Evolutionary conservation across 208 protist species (phyloP).

Genomic region (Acanthamoeba quina): DNA sequence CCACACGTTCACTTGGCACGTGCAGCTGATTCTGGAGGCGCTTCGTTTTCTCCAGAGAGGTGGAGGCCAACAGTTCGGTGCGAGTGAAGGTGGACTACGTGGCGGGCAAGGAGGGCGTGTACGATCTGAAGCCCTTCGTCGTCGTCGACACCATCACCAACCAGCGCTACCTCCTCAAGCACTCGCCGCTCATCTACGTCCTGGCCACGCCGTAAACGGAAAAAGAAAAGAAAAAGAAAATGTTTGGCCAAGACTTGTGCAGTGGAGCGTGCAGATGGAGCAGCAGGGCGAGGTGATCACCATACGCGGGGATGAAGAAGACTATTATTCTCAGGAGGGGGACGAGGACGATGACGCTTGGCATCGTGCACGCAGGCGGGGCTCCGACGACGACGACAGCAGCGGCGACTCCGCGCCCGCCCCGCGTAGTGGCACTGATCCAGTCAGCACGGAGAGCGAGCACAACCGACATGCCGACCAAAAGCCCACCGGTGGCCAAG

Average conservation of each 20-base stretch:
- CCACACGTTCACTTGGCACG: not conserved
- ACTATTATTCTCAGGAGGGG: not conserved
- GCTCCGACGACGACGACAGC: not conserved
- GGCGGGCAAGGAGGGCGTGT: slow-evolving; percentile 43
- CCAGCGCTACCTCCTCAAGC: slow-evolving; percentile 51
- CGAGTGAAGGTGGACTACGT: slow-evolving; percentile 54
- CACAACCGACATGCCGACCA: no score
- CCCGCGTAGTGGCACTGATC: not conserved
- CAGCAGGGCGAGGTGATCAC: not conserved
- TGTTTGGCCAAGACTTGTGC: no score
- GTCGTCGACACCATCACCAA: slow-evolving; percentile 39
- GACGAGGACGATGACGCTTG: slow-evolving; percentile 16
- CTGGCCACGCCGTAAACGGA: not conserved
- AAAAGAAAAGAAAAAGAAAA: no score
- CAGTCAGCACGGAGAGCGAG: no score
- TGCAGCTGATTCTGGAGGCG: not conserved
- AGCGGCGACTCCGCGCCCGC: not conserved
- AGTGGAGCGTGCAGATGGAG: not conserved
- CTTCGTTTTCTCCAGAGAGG: not conserved
- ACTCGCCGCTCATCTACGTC: slow-evolving; percentile 53
- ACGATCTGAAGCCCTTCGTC: slow-evolving; percentile 43
- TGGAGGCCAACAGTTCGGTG: slow-evolving; percentile 64
- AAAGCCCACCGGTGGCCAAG: no score
- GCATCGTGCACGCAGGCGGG: slow-evolving; percentile 1
- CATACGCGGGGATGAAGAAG: not conserved